These are phyloP conservation scores for Solanum ossicruentum DNA, from an alignment of 257 asterid genomes.

Conservation along the genomic window DNA sequence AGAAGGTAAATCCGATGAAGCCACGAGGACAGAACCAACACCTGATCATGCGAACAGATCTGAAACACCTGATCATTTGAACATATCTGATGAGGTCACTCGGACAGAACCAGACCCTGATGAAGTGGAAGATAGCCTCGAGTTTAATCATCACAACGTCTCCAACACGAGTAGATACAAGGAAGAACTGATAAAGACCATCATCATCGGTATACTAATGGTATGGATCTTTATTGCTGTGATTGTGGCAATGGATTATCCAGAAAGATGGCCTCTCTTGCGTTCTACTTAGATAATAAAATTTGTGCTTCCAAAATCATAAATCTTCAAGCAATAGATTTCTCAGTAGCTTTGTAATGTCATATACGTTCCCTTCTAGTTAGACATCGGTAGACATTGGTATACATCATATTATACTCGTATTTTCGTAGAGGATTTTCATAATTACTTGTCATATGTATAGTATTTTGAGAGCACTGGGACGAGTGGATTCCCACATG, in stretches of 20 bases:
- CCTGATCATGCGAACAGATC: neutral
- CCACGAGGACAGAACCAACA: neutral
- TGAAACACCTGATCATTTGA: neutral
- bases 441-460: neutral
- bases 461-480: neutral
- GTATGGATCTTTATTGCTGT: constrained; percentile 4
- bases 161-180: neutral
- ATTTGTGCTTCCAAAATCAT: neutral
- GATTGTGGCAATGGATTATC: neutral
- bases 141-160: neutral
- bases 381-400: neutral
- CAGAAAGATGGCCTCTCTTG: neutral
- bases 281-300: neutral
- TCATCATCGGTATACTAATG: constrained; percentile 1
- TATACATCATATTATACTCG: neutral
- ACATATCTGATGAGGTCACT: neutral
- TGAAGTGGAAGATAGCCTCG: neutral
- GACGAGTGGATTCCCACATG: neutral
- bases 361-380: neutral
- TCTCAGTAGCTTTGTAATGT: neutral
- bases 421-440: neutral
- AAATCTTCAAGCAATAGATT: neutral
- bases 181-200: neutral
- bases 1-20: neutral
- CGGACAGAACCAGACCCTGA: neutral